Evolutionary conservation across 495 filamentous ascomycete species (phyloP).

Genomic region (Baudoinia panamericana): DNA sequence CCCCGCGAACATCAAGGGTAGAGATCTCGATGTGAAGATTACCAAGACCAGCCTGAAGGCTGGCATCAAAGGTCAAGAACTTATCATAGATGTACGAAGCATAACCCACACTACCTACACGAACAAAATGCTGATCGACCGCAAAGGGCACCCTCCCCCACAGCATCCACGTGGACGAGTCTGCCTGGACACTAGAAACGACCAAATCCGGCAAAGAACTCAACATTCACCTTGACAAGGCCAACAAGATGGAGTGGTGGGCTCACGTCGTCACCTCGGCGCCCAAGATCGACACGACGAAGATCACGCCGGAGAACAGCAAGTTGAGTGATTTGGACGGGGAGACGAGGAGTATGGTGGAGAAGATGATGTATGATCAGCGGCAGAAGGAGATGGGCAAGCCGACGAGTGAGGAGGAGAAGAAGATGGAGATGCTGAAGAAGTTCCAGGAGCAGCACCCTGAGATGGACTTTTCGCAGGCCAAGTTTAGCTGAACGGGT

Average conservation of each 20-base stretch:
- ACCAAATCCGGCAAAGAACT: conserved; percentile 57
- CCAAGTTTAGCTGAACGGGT: conserved; percentile 55
- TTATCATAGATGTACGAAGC: conserved; percentile 63
- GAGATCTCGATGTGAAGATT: conserved; percentile 71
- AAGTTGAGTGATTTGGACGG: conserved; percentile 86
- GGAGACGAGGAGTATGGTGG: conserved; percentile 93
- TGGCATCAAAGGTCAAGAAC: conserved; percentile 75
- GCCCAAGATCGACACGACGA: conserved; percentile 81
- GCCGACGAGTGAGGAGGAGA: conserved; percentile 79
- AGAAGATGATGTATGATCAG: conserved; percentile 99
- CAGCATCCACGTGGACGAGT: conserved; percentile 67
- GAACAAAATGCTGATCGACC: too few relatives aligned
- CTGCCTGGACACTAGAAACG: conserved; percentile 82
- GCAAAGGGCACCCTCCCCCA: conserved; percentile 86
- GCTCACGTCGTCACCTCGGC: conserved; percentile 72
- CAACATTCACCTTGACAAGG: conserved; percentile 85
- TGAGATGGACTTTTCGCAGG: conserved; percentile 77
- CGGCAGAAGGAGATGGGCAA: conserved; percentile 86
- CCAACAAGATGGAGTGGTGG: conserved; percentile 98
- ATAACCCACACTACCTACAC: conserved; percentile 6
- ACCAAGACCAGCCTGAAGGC: conserved; percentile 68
- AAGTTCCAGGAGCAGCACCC: conserved; percentile 79
- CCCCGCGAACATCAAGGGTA: conserved; percentile 66
- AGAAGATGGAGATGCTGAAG: conserved; percentile 81
- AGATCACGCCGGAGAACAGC: conserved; percentile 86